These are phyloP conservation scores for Fusarium sp. DNA, from an alignment of 2,329 filamentous ascomycete genomes.

Conservation along the genomic window DNA sequence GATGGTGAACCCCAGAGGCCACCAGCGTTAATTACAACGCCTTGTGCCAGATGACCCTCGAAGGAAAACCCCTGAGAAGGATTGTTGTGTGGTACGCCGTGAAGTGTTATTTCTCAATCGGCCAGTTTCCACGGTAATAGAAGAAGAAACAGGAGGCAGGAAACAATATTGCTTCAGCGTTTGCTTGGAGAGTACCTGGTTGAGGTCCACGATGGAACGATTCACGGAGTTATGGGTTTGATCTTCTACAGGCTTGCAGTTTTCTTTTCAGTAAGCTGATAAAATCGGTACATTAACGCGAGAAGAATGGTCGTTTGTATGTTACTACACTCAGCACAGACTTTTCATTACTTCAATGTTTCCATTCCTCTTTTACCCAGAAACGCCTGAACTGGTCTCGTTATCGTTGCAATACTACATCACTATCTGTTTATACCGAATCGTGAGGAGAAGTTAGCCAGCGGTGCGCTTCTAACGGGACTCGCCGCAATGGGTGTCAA, in stretches of 20 bases:
- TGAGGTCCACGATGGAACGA: not conserved
- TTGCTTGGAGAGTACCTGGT: not conserved
- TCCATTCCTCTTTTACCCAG: not conserved
- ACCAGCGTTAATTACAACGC: not conserved
- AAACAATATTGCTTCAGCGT: not conserved
- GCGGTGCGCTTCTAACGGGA: conserved; percentile 69
- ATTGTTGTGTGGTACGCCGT: not conserved
- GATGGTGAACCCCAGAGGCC: not conserved
- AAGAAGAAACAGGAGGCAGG: not conserved
- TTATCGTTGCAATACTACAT: conserved; percentile 8
- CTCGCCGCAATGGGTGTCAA: conserved; percentile 72
- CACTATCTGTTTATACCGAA: conserved; percentile 70
- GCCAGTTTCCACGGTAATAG: not conserved
- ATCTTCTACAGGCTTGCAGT: not conserved
- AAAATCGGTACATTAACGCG: not conserved
- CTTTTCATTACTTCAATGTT: not conserved
- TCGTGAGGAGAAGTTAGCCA: conserved; percentile 78
- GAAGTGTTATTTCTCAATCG: not conserved
- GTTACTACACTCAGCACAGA: not conserved
- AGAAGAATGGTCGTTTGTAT: not conserved
- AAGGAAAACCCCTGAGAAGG: not conserved
- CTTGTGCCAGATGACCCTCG: not conserved
- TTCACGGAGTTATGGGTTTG: not conserved
- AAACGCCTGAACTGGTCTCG: not conserved
- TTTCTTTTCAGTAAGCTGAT: not conserved